Evolutionary conservation across 2,329 filamentous ascomycete genomes (phyloP).

Genomic region (Fusarium agapanthi): DNA sequence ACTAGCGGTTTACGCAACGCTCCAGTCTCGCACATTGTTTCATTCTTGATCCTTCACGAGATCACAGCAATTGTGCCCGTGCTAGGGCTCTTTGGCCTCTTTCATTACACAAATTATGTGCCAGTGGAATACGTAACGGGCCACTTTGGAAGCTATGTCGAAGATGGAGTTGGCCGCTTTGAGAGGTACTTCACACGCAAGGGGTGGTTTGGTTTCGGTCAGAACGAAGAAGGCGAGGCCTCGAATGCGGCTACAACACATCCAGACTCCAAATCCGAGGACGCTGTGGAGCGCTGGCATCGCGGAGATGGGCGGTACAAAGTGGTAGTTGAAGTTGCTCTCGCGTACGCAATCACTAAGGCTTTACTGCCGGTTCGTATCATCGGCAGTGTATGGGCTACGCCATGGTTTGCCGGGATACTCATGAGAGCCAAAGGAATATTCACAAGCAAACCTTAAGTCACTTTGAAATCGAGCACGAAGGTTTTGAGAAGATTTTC

Average conservation of each 20-base stretch:
- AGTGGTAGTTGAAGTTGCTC: constrained; percentile 76
- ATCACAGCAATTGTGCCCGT: constrained; percentile 86
- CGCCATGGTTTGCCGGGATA: constrained; percentile 87
- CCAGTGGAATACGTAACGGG: constrained; percentile 64
- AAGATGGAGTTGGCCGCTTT: constrained; percentile 75
- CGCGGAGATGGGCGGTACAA: constrained; percentile 59
- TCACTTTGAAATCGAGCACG: constrained; percentile 2
- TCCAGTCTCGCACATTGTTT: constrained; percentile 81
- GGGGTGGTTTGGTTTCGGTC: constrained; percentile 77
- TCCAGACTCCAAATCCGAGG: constrained; percentile 33
- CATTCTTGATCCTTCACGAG: constrained; percentile 92
- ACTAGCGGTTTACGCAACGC: constrained; percentile 75
- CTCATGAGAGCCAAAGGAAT: constrained; percentile 56
- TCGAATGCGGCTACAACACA: not conserved
- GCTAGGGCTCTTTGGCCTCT: constrained; percentile 75
- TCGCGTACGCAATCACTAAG: constrained; percentile 93
- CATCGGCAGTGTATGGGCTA: constrained; percentile 82
- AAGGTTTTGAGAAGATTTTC: constrained; percentile 34
- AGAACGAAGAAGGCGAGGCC: constrained; percentile 38
- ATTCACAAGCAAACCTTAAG: constrained; percentile 44
- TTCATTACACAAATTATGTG: constrained; percentile 82
- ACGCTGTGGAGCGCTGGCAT: constrained; percentile 50
- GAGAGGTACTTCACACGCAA: constrained; percentile 80
- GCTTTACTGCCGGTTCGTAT: constrained; percentile 81
- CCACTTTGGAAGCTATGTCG: constrained; percentile 60